Base-by-base conservation (phyloP, 176 grass and related monocot genomes). In the Oryza brachyantha region DNA sequence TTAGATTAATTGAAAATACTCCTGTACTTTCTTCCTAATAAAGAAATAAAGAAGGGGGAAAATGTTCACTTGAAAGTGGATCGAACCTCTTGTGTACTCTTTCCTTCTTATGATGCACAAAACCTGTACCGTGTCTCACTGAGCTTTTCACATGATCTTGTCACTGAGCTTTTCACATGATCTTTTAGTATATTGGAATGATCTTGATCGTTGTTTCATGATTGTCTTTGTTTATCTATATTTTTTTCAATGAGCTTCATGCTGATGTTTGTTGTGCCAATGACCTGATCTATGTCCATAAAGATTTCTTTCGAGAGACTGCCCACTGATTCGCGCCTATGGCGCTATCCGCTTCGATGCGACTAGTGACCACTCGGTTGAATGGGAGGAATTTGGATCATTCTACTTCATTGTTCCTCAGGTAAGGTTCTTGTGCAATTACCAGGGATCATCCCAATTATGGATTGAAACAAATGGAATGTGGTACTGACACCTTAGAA, bases 351-450 rank as follows among this genome's bases (percentile, higher is more conserved):
- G 96, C 32, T 99, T 99, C 64, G 92, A 99, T 16, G 88, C 88
- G 0, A 89, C 76, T 0, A 86, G 83, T 12, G 66, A 87, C 24
- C 40, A 86, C 81, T 88, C 90, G 0, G 64, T 78, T 45, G 96
- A 99, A 72, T 93, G 96, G 96, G 70, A 95, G 41, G 77, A 95
- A 64, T 95, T 89, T 1, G 90, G 96, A 24, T 90, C 96, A 35
- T 99, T 99, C 62, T 95, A 95, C 86, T 99, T 95, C 61, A 76
- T 89, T 17, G 39, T 99, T 61, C 96, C 96, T 52, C 96, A 95
- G 80, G 96, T 98, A 78, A 37, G 64, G 64, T 64, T 59, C 36
- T 10, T 57, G 66, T 24, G 52, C 26, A 4, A 29, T 58, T n/a
- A 5, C 27, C 58, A 36, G 17, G 17, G 52, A 57, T 57, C 5